phyloP scores from a whole-genome alignment of 331 rosid genomes.

The Pyrus hybrid region DNA sequence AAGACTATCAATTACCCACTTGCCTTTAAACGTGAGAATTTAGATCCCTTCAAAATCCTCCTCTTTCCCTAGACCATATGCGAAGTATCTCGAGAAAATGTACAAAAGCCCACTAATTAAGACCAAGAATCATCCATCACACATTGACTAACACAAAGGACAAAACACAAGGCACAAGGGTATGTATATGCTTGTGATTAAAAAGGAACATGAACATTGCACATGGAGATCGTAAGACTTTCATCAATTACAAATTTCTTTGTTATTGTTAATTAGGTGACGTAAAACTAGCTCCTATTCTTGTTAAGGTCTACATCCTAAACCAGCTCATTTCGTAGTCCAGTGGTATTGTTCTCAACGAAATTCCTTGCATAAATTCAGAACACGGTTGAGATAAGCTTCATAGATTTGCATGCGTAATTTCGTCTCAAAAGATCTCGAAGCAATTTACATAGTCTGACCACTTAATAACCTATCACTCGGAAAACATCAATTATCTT shows the following conservation, averaged over 20 bases:
- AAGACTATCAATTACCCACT: no score
- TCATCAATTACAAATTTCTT: not conserved
- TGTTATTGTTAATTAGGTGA: not conserved
- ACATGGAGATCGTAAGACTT: not conserved
- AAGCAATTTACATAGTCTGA: not conserved
- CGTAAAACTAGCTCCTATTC: not conserved
- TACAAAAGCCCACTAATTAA: not conserved
- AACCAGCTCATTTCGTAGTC: not conserved
- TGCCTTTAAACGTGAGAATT: no score
- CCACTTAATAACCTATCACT: not conserved
- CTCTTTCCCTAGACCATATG: not conserved
- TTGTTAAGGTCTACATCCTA: not conserved
- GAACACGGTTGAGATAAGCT: not conserved
- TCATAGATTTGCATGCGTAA: not conserved
- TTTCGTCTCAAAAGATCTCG: not conserved
- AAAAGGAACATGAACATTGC: not conserved
- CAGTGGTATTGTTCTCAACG: not conserved
- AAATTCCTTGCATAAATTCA: no score
- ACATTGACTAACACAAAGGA: not conserved
- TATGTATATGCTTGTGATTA: not conserved
- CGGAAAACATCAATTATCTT: not conserved
- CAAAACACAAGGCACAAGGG: not conserved
- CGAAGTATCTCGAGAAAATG: conserved; percentile 10
- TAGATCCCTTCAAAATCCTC: not conserved
- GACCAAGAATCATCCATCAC: not conserved